Evolutionary conservation across 257 asterid genomes (phyloP).

Genomic region (Anisodus tanguticus): DNA sequence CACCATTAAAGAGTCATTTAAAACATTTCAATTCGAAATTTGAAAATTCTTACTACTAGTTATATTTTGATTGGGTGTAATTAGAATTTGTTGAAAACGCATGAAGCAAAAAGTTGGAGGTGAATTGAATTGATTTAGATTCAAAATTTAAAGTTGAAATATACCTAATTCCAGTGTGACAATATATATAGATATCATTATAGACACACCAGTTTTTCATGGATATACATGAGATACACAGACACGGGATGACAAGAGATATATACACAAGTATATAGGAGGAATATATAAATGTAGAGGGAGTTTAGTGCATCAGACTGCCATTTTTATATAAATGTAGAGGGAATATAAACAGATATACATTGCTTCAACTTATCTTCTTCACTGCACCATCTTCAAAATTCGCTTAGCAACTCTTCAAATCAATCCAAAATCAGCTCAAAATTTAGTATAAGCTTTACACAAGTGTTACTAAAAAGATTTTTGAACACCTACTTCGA

Average conservation of each 20-base stretch:
- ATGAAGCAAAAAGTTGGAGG: neutral
- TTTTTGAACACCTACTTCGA: neutral
- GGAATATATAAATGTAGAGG: neutral
- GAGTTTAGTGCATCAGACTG: too few species aligned
- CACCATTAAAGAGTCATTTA: too few species aligned
- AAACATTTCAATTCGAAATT: too few species aligned
- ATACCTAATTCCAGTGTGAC: neutral
- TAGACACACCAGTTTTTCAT: neutral
- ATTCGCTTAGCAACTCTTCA: too few species aligned
- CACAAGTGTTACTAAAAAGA: neutral
- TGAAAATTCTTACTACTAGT: too few species aligned
- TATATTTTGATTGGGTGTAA: neutral
- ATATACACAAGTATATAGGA: neutral
- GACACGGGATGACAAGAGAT: neutral
- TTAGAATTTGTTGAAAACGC: neutral
- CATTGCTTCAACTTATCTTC: neutral
- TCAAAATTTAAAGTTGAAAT: neutral
- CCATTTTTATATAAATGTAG: neutral
- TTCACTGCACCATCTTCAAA: too few species aligned
- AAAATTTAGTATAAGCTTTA: neutral
- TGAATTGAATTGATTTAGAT: neutral
- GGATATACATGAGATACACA: neutral
- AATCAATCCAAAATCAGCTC: too few species aligned
- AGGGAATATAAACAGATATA: neutral
- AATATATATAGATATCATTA: neutral